phyloP scores from a whole-genome alignment of 2,329 filamentous ascomycete species.

The Talaromyces sp. region DNA sequence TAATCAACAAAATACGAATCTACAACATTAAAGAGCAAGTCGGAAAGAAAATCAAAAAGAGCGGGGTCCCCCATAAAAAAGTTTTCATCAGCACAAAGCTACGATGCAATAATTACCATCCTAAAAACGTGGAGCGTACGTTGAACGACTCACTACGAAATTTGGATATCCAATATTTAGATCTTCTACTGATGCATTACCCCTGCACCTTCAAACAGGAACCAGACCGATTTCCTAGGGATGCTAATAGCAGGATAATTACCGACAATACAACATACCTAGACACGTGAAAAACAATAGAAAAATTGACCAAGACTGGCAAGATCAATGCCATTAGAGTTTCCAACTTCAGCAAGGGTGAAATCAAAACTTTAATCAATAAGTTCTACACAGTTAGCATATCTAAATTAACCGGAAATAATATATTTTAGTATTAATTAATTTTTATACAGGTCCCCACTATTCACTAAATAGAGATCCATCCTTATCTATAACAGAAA shows the following conservation, averaged over 20 bases:
- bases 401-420: too few species aligned
- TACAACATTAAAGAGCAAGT: conserved; percentile 68
- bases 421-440: too few species aligned
- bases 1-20: conserved; percentile 34
- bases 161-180: conserved; percentile 73
- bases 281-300: conserved; percentile 46
- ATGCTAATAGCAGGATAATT: not conserved
- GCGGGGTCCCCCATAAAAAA: conserved; percentile 66
- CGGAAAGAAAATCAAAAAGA: conserved; percentile 65
- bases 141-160: conserved; percentile 67
- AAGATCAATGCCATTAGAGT: conserved; percentile 48
- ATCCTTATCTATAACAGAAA: conserved; percentile 60
- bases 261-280: conserved; percentile 59
- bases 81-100: conserved; percentile 82
- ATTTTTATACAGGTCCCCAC: conserved; percentile 44
- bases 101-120: conserved; percentile 71
- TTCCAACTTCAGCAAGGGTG: conserved; percentile 48
- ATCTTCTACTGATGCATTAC: conserved; percentile 81
- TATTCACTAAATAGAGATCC: conserved; percentile 76
- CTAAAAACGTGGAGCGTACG: conserved; percentile 54
- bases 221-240: not conserved
- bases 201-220: conserved; percentile 33
- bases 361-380: conserved; percentile 50
- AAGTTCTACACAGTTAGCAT: conserved; percentile 24
- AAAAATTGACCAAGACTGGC: conserved; percentile 33